phyloP scores from a whole-genome alignment of 768 basidiomycete species.

The Agrocybe chaxingu region DNA sequence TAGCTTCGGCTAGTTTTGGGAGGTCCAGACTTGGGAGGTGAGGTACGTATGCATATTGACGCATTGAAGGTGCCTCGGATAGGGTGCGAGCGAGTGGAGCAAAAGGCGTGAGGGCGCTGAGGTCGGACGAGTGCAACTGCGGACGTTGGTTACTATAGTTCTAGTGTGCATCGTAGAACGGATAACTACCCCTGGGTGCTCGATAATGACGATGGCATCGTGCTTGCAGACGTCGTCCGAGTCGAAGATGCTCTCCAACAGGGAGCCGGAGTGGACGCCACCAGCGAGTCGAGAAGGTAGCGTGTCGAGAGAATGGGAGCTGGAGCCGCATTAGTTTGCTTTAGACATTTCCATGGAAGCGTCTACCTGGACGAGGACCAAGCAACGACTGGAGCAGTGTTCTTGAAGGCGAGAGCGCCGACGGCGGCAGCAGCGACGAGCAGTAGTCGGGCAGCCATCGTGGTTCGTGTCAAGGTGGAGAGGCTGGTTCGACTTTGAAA shows the following conservation, averaged over 20 bases:
- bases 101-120: slow-evolving; percentile 51
- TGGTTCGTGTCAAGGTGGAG: slow-evolving; percentile 10
- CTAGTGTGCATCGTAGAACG: not conserved
- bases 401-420: slow-evolving; percentile 52
- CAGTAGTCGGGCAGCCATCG: slow-evolving; percentile 43
- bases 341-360: not conserved
- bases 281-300: slow-evolving; percentile 32
- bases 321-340: slow-evolving; percentile 19
- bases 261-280: slow-evolving; percentile 24
- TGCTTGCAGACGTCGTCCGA: slow-evolving; percentile 53
- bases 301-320: slow-evolving; percentile 45
- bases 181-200: slow-evolving; percentile 68
- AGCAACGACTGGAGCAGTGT: slow-evolving; percentile 61
- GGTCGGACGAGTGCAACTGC: slow-evolving; percentile 76
- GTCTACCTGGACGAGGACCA: slow-evolving; percentile 71
- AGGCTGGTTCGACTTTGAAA: slow-evolving; percentile 7
- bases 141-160: slow-evolving; percentile 3
- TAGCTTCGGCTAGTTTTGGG: slow-evolving; percentile 34
- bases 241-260: slow-evolving; percentile 43
- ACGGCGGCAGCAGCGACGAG: slow-evolving; percentile 44
- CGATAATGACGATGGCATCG: slow-evolving; percentile 64
- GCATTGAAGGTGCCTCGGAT: slow-evolving; percentile 45
- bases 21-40: slow-evolving; percentile 23
- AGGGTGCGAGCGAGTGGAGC: slow-evolving; percentile 48
- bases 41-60: slow-evolving; percentile 62